These are phyloP conservation scores for Phaseolus coccineus DNA, from an alignment of 331 rosid genomes.

Conservation along the genomic window DNA sequence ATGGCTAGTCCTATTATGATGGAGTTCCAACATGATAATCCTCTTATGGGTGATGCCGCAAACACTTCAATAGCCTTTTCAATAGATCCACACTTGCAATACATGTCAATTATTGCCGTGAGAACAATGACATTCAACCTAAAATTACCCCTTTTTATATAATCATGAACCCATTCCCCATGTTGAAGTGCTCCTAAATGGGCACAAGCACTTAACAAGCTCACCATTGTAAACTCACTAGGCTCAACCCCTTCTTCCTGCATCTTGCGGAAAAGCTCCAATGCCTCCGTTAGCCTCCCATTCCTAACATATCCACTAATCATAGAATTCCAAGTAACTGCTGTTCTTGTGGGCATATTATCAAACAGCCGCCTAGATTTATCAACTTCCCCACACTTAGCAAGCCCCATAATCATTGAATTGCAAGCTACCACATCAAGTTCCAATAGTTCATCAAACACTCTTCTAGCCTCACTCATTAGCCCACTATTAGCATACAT, in stretches of 20 bases:
- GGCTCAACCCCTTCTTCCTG: slow-evolving; percentile 60
- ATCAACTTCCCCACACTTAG: slow-evolving; percentile 72
- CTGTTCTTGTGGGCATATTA: slow-evolving; percentile 58
- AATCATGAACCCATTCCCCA: slow-evolving; percentile 84
- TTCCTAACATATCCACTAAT: slow-evolving; percentile 91
- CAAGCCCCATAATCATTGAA: slow-evolving; percentile 78
- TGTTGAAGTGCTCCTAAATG: slow-evolving; percentile 76
- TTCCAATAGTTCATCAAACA: slow-evolving; percentile 61
- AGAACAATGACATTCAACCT: slow-evolving; percentile 65
- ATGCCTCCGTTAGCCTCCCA: slow-evolving; percentile 62
- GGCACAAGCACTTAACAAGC: slow-evolving; percentile 85
- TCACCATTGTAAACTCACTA: slow-evolving; percentile 91
- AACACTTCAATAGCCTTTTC: slow-evolving; percentile 67
- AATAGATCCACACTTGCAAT: slow-evolving; percentile 78
- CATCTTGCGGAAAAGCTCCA: slow-evolving; percentile 68
- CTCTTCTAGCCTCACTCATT: slow-evolving; percentile 61
- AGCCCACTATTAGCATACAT: slow-evolving; percentile 80
- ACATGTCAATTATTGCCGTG: slow-evolving; percentile 83
- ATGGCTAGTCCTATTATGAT: slow-evolving; percentile 77
- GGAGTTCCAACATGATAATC: slow-evolving; percentile 85
- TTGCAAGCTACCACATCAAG: slow-evolving; percentile 78
- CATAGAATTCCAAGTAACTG: slow-evolving; percentile 80
- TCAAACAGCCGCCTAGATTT: slow-evolving; percentile 76
- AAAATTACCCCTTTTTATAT: slow-evolving; percentile 61
- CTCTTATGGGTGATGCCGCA: slow-evolving; percentile 55